phyloP scores from a whole-genome alignment of 2,329 filamentous ascomycete species.

The Scedosporium dehoogii region DNA sequence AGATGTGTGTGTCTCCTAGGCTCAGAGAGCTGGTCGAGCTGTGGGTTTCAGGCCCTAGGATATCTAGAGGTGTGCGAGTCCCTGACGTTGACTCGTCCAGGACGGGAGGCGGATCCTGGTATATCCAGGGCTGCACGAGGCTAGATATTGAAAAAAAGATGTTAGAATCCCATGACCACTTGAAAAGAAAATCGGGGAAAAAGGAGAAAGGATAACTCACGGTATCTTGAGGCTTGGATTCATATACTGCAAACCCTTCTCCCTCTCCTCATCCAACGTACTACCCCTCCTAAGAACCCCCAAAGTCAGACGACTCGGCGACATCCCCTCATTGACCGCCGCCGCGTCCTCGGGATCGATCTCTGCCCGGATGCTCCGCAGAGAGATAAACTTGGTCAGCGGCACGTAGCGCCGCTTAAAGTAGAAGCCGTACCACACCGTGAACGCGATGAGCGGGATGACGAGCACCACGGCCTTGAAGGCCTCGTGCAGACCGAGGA shows the following conservation, averaged over 20 bases:
- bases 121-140: slow-evolving; percentile 63
- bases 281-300: slow-evolving; percentile 41
- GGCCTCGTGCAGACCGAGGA: slow-evolving; percentile 65
- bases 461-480: slow-evolving; percentile 65
- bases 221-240: slow-evolving; percentile 65
- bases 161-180: slow-evolving; percentile 7
- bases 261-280: slow-evolving; percentile 63
- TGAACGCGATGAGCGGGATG: slow-evolving; percentile 65
- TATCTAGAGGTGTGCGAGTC: slow-evolving; percentile 8
- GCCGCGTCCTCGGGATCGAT: slow-evolving; percentile 28
- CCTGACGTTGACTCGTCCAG: neutral
- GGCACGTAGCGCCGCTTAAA: slow-evolving; percentile 77
- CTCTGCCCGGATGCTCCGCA: slow-evolving; percentile 67
- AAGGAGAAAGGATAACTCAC: slow-evolving; percentile 33
- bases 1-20: slow-evolving; percentile 6
- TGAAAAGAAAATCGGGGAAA: neutral
- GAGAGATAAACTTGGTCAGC: slow-evolving; percentile 82
- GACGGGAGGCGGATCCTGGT: slow-evolving; percentile 40
- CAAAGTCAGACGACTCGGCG: slow-evolving; percentile 20
- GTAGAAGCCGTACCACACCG: slow-evolving; percentile 82
- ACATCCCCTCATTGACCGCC: slow-evolving; percentile 21
- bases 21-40: slow-evolving; percentile 5
- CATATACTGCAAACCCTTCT: slow-evolving; percentile 60
- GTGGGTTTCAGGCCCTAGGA: slow-evolving; percentile 1
- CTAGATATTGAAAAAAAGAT: neutral